Base-by-base conservation (phyloP, 768 basidiomycete species). In the Tricholoma hemisulphureum region DNA sequence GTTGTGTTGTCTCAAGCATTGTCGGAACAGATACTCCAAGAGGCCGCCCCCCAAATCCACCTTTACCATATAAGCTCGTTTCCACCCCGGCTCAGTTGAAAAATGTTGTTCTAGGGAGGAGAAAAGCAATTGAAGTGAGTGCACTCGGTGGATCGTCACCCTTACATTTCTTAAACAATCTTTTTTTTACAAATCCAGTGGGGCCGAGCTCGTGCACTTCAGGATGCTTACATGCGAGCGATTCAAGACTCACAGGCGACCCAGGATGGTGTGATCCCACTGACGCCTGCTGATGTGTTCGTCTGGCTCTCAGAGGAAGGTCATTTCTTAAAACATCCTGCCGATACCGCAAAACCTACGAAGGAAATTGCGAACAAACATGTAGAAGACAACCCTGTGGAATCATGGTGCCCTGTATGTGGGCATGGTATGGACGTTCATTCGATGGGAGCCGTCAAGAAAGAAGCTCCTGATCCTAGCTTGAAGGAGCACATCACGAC, bases 41-140 rank as follows among this genome's bases (percentile, higher is more conserved):
- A 48, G 60, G 60, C 51, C 65, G 65, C 28, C 61, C 61, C 48
- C 62, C 58, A n/a, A 43, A 54, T 28, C 61, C 64, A 7, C 59
- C 61, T 32, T 52, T 79, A 7, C 76, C 80, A 2, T 83, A 84
- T 57, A 76, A 61, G 54, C 65, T 81, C 4, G 75, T 71, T 6
- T 53, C 71, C 6, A 71, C 65, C 18, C 63, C 66, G 3, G 39
- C 66, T 7, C 71, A 79, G 52, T 75, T 80, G 34, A 70, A 70
- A 24, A 63, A 58, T 31, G 65, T 82, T 5, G 63, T 77, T 18
- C 51, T 71, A 28, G 83, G 83, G 20, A 72, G 82, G 55, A 71
- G 77, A 54, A 82, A 83, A 65, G 81, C 81, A 3, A 80, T 83
- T 13, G 80, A 82, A 69, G 82, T 81, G 61, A 56, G 69, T 55